Evolutionary conservation across 345 rosid species (phyloP).

Genomic region (Conringia planisiliqua): DNA sequence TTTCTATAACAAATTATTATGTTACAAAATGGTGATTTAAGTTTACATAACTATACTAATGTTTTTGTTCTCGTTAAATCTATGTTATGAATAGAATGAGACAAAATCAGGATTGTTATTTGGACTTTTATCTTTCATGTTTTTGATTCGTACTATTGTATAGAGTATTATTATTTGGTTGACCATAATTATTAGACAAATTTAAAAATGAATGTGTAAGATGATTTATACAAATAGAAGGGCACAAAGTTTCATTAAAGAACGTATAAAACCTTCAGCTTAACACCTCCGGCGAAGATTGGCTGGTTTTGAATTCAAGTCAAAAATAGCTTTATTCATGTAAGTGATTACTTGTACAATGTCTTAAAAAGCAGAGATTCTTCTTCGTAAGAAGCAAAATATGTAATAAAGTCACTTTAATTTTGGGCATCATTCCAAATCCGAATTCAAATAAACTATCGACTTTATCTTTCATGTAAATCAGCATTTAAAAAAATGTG

Average conservation of each 20-base stretch:
- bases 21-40: not conserved
- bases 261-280: constrained; percentile 6
- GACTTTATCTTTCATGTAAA: not conserved
- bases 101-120: too few relatives aligned
- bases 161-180: not conserved
- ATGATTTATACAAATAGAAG: not conserved
- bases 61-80: too few relatives aligned
- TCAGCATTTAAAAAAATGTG: not conserved
- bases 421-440: constrained; percentile 1
- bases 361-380: constrained; percentile 23
- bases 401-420: constrained; percentile 12
- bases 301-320: constrained; percentile 26
- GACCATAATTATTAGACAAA: not conserved
- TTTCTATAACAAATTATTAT: not conserved
- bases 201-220: not conserved
- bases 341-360: constrained; percentile 5
- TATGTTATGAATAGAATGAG: too few relatives aligned
- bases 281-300: not conserved
- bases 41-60: too few relatives aligned
- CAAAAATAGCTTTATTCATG: constrained; percentile 18
- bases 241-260: not conserved
- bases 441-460: constrained; percentile 13
- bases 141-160: not conserved
- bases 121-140: not conserved
- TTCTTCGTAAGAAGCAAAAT: constrained; percentile 26